Evolutionary conservation across 2,329 filamentous ascomycete genomes (phyloP), one percentile per base, ranked within the genome.

Genomic region (Microsporum ferrugineum): DNA sequence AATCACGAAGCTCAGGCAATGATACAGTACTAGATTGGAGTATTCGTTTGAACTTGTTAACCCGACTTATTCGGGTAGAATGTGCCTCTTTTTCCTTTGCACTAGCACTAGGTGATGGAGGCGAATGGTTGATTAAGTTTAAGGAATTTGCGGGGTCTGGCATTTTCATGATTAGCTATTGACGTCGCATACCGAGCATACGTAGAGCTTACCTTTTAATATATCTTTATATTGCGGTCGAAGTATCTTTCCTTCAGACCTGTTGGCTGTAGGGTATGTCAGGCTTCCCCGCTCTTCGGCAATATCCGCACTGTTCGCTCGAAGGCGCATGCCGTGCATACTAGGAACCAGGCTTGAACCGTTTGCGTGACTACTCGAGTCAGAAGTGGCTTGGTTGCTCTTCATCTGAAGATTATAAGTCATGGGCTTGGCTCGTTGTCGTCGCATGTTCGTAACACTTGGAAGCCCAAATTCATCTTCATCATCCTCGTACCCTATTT

Each of bases 141-240:
- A 99, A 78, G 5, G 91, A 91, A 72, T 99, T 99, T 60, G 91
- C 94, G 8, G 95, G 95, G 70, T 87, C 84, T 74, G 34, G 27
- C 31, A 34, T n/a, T 17, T 47, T 55, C 3, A 29, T 6, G 10
- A 49, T 49, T 49, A 49, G 45, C 23, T 23, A 8, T 10, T 31
- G 12, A 49, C 14, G 27, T 49, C 14, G 23, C 2, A 49, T 14
- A 31, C 4, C 10, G 14, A 49, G 38, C 31, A 49, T 12, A 29
- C 45, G 31, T 27, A 29, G 10, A 49, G 14, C 5, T 33, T 49
- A 87, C 85, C 85, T 78, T 82, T 84, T 23, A 99, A 77, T 53
- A 99, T 95, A 64, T 99, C 94, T 75, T 99, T 96, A 74, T 97
- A 99, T 73, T 99, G 94, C 58, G 94, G 94, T 65, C 94, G 85